Evolutionary conservation across 2,329 filamentous ascomycete genomes (phyloP).

Genomic region (Chaetoscypha palmicola): DNA sequence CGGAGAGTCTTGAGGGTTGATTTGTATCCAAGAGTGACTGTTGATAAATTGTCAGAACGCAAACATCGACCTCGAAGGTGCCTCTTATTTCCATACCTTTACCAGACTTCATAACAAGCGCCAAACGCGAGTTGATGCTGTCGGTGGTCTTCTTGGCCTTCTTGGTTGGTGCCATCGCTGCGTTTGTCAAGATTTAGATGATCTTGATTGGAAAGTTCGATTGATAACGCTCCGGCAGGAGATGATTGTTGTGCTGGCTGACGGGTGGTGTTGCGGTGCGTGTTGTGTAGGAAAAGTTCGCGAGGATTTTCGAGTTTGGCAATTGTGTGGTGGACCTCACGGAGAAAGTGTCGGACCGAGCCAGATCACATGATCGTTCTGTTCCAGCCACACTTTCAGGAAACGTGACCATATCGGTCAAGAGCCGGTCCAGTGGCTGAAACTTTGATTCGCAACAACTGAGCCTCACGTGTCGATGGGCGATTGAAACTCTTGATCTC

Average conservation of each 20-base stretch:
- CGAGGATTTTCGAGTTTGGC: slow-evolving; percentile 55
- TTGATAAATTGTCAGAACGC: slow-evolving; percentile 8
- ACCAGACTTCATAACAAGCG: slow-evolving; percentile 58
- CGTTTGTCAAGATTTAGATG: slow-evolving; percentile 30
- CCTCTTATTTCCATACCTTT: slow-evolving; percentile 39
- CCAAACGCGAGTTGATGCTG: slow-evolving; percentile 58
- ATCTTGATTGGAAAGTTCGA: slow-evolving; percentile 22
- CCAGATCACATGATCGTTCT: too few species aligned
- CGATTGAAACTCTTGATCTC: too few species aligned
- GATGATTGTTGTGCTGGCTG: too few species aligned
- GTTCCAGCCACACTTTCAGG: too few species aligned
- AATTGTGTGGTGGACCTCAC: too few species aligned
- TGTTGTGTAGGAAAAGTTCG: slow-evolving; percentile 30
- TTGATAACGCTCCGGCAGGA: slow-evolving; percentile 33
- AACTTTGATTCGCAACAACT: too few species aligned
- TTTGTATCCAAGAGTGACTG: slow-evolving; percentile 86
- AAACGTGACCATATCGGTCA: too few species aligned
- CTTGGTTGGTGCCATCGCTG: slow-evolving; percentile 44
- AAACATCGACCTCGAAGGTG: too few species aligned
- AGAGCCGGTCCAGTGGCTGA: too few species aligned
- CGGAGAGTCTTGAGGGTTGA: slow-evolving; percentile 84
- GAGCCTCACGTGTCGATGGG: too few species aligned
- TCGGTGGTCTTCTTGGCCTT: slow-evolving; percentile 83
- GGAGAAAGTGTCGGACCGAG: too few species aligned
- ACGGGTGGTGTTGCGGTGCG: too few species aligned